Evolutionary conservation across 768 basidiomycete species (phyloP), one percentile per base, ranked within the genome.

Genomic region (Leccinellum rugosiceps): DNA sequence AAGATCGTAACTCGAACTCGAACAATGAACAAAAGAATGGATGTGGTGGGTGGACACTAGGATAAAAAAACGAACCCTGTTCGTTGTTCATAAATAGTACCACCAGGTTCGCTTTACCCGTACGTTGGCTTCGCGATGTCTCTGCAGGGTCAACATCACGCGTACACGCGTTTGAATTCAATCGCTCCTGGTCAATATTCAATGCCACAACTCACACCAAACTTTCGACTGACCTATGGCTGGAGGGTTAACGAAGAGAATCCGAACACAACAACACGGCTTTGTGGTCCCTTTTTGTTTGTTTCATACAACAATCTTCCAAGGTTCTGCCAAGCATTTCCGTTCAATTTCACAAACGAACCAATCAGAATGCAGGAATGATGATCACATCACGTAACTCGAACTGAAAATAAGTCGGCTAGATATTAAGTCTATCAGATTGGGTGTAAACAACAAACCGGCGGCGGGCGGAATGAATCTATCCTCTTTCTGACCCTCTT

Each of bases 321-420:
- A 65, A 25, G 23, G 45, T 26, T 46, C 45, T 52, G 60, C 28
- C 58, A 48, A 28, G 30, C 50, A 50, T 32, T 21, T 53, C 38
- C 34, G 51, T 30, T 52, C 57, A 52, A 55, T 48, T 57, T 21
- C 31, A n/a, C 57, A 51, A 48, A 56, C 45, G 25, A 48, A 44
- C 60, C 67, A 67, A 71, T 66, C 60, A 62, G 13, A 52, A 4
- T 38, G 57, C 13, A 14, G 6, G 44, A 57, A 61, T 23, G 31
- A 61, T 54, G 55, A 48, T 59, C 60, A 56, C 47, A 56, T 68
- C 52, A 69, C 66, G 66, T 70, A 71, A 68, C 31, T 46, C 10
- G 11, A 52, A 60, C 58, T 59, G 54, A 66, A 65, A 67, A 61
- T 59, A 34, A 58, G 48, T 61, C 68, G 64, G 62, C 67, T 69